Conservation (phyloP, 805 yeast genomes). For the Ogataea ramenticola region DNA sequence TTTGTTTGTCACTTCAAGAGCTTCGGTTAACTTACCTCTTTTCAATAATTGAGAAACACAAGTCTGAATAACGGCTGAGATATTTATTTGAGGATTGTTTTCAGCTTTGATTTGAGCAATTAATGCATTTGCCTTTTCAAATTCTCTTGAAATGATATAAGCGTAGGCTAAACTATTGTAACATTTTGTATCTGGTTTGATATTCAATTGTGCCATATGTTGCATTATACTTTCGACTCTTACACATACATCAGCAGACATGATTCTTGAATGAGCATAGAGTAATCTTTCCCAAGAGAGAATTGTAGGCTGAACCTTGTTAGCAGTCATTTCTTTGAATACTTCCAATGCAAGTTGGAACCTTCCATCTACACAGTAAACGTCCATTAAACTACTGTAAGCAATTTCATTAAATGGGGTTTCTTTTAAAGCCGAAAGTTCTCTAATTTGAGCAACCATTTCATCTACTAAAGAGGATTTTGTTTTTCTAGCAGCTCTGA, state of each 20-base stretch:
- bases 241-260: slow-evolving; percentile 20
- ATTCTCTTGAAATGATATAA: slow-evolving; percentile 33
- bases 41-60: slow-evolving; percentile 34
- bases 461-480: slow-evolving; percentile 10
- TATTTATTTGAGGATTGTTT: background rate
- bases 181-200: slow-evolving; percentile 39
- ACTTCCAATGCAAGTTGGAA: slow-evolving; percentile 32
- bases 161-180: slow-evolving; percentile 41
- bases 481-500: slow-evolving; percentile 2
- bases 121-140: slow-evolving; percentile 35
- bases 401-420: slow-evolving; percentile 33
- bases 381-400: slow-evolving; percentile 37
- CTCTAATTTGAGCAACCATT: slow-evolving; percentile 11
- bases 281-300: slow-evolving; percentile 55
- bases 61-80: background rate
- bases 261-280: slow-evolving; percentile 21
- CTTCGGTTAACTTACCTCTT: slow-evolving; percentile 33
- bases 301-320: slow-evolving; percentile 30
- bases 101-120: background rate
- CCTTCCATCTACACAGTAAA: slow-evolving; percentile 30
- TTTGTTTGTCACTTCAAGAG: slow-evolving; percentile 21
- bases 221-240: slow-evolving; percentile 32
- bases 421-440: slow-evolving; percentile 19
- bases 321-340: slow-evolving; percentile 42
- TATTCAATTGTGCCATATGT: slow-evolving; percentile 17